These are phyloP conservation scores for Albophoma yamanashiensis DNA, from an alignment of 2,329 filamentous ascomycete species.

Conservation along the genomic window DNA sequence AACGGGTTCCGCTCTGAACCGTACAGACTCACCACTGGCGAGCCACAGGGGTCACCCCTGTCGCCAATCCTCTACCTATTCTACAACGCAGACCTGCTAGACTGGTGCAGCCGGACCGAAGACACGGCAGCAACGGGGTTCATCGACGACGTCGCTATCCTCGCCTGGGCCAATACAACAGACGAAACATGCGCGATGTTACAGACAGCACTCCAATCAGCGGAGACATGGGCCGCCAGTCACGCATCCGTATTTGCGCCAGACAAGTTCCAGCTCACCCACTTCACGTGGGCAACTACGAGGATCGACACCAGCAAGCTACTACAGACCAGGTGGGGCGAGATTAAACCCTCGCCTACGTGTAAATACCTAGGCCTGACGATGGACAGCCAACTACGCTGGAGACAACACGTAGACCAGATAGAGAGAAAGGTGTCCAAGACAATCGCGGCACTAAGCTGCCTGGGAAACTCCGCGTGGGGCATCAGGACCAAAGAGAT, in stretches of 20 bases:
- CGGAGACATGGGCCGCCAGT: background rate
- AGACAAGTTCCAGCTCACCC: background rate
- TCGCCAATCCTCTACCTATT: background rate
- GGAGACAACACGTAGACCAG: background rate
- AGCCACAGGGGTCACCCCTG: background rate
- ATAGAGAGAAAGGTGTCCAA: background rate
- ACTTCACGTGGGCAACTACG: background rate
- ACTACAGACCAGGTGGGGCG: background rate
- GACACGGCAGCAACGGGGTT: background rate
- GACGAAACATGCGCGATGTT: too few relatives aligned
- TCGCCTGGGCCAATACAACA: too few relatives aligned
- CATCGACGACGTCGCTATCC: background rate
- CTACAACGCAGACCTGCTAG: background rate
- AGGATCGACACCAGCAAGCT: background rate
- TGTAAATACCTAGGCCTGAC: background rate
- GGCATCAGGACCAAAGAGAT: background rate
- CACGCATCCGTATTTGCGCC: background rate
- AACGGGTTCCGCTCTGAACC: background rate
- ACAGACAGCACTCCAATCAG: background rate
- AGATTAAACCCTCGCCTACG: background rate
- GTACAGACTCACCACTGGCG: background rate
- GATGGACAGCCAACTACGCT: background rate
- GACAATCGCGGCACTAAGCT: background rate
- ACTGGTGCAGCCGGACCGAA: background rate
- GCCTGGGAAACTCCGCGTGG: background rate